These are phyloP conservation scores for Xenosphaeropsis pyriputrescens DNA, from an alignment of 2,329 filamentous ascomycete genomes.

Conservation along the genomic window DNA sequence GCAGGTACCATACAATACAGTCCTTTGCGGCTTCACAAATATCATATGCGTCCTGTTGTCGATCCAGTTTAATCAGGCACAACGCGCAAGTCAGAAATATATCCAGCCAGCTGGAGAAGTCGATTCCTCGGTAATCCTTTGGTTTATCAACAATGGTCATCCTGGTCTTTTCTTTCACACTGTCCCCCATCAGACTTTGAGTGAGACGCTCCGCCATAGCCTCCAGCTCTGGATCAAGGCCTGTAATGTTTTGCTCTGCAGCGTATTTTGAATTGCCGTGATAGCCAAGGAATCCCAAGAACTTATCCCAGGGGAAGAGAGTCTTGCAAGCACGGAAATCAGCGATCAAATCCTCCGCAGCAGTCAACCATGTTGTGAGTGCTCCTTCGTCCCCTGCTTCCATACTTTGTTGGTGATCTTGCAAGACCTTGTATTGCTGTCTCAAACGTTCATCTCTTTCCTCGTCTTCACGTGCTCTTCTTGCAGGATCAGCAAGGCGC, in stretches of 20 bases:
- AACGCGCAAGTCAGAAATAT: slow-evolving; percentile 82
- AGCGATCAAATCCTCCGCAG: slow-evolving; percentile 42
- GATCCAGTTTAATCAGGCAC: slow-evolving; percentile 52
- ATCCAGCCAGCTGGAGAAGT: slow-evolving; percentile 76
- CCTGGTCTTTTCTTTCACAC: too few species aligned
- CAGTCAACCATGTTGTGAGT: slow-evolving; percentile 35
- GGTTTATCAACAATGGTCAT: slow-evolving; percentile 3
- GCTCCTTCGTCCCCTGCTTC: slow-evolving; percentile 11
- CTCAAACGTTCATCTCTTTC: slow-evolving; percentile 18
- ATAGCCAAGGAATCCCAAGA: slow-evolving; percentile 38
- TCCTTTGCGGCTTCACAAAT: slow-evolving; percentile 65
- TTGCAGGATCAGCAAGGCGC: slow-evolving; percentile 17
- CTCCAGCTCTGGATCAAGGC: slow-evolving; percentile 13
- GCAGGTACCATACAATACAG: slow-evolving; percentile 70
- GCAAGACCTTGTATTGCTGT: slow-evolving; percentile 24
- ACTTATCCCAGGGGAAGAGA: slow-evolving; percentile 54
- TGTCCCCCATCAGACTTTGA: slow-evolving; percentile 6
- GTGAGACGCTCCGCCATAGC: slow-evolving; percentile 15
- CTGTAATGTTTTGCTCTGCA: slow-evolving; percentile 8
- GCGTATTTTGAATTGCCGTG: slow-evolving; percentile 1
- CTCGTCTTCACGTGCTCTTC: slow-evolving; percentile 16
- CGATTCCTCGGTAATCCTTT: slow-evolving; percentile 53
- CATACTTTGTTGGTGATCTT: slow-evolving; percentile 21
- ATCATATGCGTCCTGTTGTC: slow-evolving; percentile 60
- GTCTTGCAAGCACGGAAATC: slow-evolving; percentile 49